Evolutionary conservation across 2,329 filamentous ascomycete species (phyloP), one percentile per base, ranked within the genome.

Genomic region (Arthrobotrys sphaeroides): DNA sequence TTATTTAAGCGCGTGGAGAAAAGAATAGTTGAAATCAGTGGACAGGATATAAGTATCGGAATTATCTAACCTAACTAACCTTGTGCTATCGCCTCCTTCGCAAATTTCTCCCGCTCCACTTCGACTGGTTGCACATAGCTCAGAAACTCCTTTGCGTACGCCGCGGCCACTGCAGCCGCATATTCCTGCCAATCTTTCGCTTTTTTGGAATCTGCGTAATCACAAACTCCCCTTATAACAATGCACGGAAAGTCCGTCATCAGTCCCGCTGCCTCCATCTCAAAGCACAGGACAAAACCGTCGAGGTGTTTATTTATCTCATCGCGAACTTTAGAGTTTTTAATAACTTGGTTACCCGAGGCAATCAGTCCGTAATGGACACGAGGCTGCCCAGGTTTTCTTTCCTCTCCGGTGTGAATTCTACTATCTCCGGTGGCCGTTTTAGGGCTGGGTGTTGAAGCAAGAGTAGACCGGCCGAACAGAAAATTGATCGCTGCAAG

Each of bases 101-200:
- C 26, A 18, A 24, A n/a, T 3, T 22, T 31, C 16, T 47, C 59
- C 5, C 12, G 0, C 20, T 20, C 18, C 20, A 62, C 24, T 13
- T 47, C 59, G 7, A 5, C 7, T 1, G 24, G n/a, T n/a, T 10
- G 22, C 2, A 62, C 10, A 47, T 43, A 22, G 1, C 24, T 20
- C 10, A 74, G 16, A 1, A 62, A 24, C 24, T 75, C 38, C n/a
- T 62, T 62, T 36, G 59, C 59, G 12, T 36, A 62, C 13, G 59
- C 59, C 3, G 59, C 59, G 10, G 59, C 59, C 9, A 62, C 24
- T 13, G 42, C 59, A 6, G 59, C 59, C 7, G 38, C 24, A n/a
- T 62, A 62, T 24, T 62, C 40, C 18, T 62, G 59, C 59, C 59
- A 62, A 47, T 47, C 40, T 13, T 62, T 36, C 1, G 9, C 22